Conservation (phyloP, 2,329 filamentous ascomycete genomes). For the Ceratocystis eucalypticola region DNA sequence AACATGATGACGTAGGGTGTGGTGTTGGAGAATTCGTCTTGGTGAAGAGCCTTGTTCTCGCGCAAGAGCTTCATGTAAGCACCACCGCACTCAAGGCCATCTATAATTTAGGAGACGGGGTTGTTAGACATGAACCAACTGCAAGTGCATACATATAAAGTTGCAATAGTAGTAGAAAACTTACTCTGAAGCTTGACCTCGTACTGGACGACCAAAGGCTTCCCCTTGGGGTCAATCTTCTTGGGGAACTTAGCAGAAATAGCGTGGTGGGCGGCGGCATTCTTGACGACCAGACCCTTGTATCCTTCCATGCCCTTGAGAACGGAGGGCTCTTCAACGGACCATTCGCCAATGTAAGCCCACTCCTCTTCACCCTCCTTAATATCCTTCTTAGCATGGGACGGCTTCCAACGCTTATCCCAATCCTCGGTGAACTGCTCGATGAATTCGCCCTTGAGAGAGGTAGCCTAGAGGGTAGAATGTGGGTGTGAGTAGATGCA, state of each 20-base stretch:
- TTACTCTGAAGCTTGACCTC: constrained; percentile 97
- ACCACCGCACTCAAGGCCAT: constrained; percentile 92
- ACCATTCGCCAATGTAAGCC: constrained; percentile 94
- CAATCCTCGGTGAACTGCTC: constrained; percentile 98
- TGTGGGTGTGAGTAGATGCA: neutral
- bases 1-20: constrained; percentile 99
- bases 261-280: constrained; percentile 93
- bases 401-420: constrained; percentile 86
- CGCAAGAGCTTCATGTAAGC: constrained; percentile 98
- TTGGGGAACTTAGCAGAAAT: constrained; percentile 98
- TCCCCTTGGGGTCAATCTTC: constrained; percentile 92
- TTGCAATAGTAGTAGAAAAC: constrained; percentile 26
- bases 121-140: neutral
- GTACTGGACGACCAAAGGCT: constrained; percentile 94
- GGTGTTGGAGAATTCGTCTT: constrained; percentile 93
- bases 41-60: constrained; percentile 91
- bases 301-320: constrained; percentile 89
- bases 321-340: constrained; percentile 83
- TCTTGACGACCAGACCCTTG: constrained; percentile 96
- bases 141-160: neutral
- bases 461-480: constrained; percentile 52
- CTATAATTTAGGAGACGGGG: constrained; percentile 31
- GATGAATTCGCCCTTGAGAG: constrained; percentile 82
- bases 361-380: constrained; percentile 69
- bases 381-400: constrained; percentile 87